These are phyloP conservation scores for Grigorovia yakushimaensis DNA, from an alignment of 805 yeast species.

Conservation along the genomic window DNA sequence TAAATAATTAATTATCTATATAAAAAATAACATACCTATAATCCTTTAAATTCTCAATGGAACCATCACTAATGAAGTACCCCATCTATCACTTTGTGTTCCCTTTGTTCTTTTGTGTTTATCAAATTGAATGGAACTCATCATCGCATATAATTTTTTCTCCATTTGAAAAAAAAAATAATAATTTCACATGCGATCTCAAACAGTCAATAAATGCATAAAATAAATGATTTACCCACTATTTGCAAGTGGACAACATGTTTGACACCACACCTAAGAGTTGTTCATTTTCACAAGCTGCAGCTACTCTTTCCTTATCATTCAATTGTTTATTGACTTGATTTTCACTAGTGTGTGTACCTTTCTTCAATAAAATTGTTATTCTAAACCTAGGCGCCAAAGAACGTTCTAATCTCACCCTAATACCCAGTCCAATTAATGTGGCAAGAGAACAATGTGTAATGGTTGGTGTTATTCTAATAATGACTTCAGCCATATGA, in stretches of 20 bases:
- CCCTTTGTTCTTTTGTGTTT: background rate
- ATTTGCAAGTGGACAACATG: conserved; percentile 77
- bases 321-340: conserved; percentile 95
- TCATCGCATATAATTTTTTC: background rate
- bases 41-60: conserved; percentile 42
- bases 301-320: conserved; percentile 95
- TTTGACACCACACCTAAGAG: conserved; percentile 79
- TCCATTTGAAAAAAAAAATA: background rate
- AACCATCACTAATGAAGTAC: conserved; percentile 46
- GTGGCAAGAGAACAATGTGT: conserved; percentile 97
- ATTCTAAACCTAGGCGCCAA: conserved; percentile 79
- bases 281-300: conserved; percentile 97
- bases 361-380: conserved; percentile 71
- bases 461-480: conserved; percentile 91
- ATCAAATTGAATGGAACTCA: background rate
- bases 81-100: conserved; percentile 39
- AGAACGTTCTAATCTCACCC: conserved; percentile 84
- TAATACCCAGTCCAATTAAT: conserved; percentile 84
- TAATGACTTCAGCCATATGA: conserved; percentile 63
- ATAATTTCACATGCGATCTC: background rate
- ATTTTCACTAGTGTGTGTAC: conserved; percentile 89
- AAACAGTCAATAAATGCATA: background rate
- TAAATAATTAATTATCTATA: background rate
- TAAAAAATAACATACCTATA: conserved; percentile 33
- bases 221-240: background rate